Evolutionary conservation across 345 rosid species (phyloP), one percentile per base, ranked within the genome.

Genomic region (Pelargonium nanum): DNA sequence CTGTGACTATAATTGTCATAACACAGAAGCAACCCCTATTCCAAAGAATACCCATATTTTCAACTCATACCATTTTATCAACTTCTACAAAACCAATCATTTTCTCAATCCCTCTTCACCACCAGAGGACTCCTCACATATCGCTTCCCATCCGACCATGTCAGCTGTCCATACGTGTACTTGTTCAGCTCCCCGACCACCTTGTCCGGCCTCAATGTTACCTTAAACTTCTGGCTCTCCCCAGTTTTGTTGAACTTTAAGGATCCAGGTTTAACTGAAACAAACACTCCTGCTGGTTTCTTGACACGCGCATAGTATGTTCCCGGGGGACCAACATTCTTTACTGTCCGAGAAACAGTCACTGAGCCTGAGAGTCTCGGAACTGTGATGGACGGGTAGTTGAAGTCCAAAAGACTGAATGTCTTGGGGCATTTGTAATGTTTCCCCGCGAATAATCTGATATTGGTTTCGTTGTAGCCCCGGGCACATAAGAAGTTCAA

Each of bases 361-460:
- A 51, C 21, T 0, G 66, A 8, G 56, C 48, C 62, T 0, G n/a
- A 48, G 2, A 82, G 78, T 16, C 55, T 19, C 0, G 68, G 69
- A 57, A 79, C 59, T 13, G 81, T 16, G 59, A 85, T 72, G 8
- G 88, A 77, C 19, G 91, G 87, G 71, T 82, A 78, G 81, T 85
- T 85, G 56, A 82, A 74, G 48, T 75, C 62, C 4, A 25, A 22
- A 4, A 79, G 1, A 0, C 22, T 64, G 61, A 61, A 71, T 1
- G 67, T 26, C 45, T 69, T 25, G 0, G 78, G 73, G 45, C 87
- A 80, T 5, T 19, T 1, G 71, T 71, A 66, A 19, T 74, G 67
- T 50, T 57, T 55, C 0, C 63, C 60, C 0, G 66, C 48, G 61
- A 75, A 66, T 6, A 65, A 0, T 20, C 12, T 32, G 6, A 82